Percentiles rank a stretch among this genome's conserved stretches.
These are phyloP conservation scores for Clonostachys sp. DNA, from an alignment of 2,329 filamentous ascomycete genomes.

Conservation along the genomic window DNA sequence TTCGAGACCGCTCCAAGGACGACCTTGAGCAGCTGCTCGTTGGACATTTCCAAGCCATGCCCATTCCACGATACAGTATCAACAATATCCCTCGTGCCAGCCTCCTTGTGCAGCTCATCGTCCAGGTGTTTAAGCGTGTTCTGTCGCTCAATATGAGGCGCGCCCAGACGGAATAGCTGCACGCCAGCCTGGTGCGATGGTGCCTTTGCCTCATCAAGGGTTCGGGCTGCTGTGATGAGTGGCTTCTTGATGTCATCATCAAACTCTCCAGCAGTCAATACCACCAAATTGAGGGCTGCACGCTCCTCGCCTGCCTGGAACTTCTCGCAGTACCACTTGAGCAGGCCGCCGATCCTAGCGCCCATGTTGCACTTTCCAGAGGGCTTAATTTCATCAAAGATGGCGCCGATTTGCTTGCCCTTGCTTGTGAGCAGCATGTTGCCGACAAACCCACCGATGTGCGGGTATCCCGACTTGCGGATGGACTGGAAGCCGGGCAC, in stretches of 20 bases:
- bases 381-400: constrained; percentile 69
- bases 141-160: constrained; percentile 56
- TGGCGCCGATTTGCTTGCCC: constrained; percentile 51
- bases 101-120: constrained; percentile 52
- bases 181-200: constrained; percentile 81
- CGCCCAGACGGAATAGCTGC: constrained; percentile 93
- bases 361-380: constrained; percentile 71
- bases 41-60: constrained; percentile 47
- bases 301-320: constrained; percentile 36
- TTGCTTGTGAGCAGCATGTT: constrained; percentile 26
- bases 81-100: constrained; percentile 76
- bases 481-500: constrained; percentile 20
- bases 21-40: constrained; percentile 72
- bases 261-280: constrained; percentile 84
- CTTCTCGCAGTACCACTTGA: constrained; percentile 62
- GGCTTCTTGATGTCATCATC: constrained; percentile 72
- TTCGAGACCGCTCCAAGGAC: constrained; percentile 72
- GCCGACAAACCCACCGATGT: constrained; percentile 59
- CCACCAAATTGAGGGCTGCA: constrained; percentile 85
- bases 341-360: constrained; percentile 62
- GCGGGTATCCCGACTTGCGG: constrained; percentile 47
- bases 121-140: constrained; percentile 69
- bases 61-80: constrained; percentile 78
- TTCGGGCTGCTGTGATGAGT: constrained; percentile 63
- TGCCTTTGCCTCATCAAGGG: constrained; percentile 65